Percentiles rank a stretch among this genome's conserved stretches.
Evolutionary conservation across 805 yeast genomes (phyloP).

Genomic region (Schizosaccharomyces osmophilus): DNA sequence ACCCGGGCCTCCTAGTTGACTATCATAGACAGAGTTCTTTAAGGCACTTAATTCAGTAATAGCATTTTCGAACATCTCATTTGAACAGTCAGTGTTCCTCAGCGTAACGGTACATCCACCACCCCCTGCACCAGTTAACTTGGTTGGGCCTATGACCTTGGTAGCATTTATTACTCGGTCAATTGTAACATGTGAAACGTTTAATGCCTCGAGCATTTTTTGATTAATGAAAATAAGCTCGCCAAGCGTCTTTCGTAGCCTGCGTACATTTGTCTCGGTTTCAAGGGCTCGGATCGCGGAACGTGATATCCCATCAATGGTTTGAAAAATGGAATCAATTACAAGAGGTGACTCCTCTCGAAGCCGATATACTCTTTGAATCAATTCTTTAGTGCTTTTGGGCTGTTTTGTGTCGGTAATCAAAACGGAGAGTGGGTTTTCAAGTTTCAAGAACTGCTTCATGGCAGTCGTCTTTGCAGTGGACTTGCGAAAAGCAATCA

Average conservation of each 20-base stretch:
- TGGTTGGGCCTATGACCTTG: constrained; percentile 60
- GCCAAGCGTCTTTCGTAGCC: constrained; percentile 17
- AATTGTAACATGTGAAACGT: constrained; percentile 81
- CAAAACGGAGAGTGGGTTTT: constrained; percentile 37
- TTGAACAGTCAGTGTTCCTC: constrained; percentile 21
- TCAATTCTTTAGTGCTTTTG: constrained; percentile 63
- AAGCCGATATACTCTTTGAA: constrained; percentile 43
- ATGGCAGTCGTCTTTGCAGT: constrained; percentile 5
- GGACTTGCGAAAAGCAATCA: constrained; percentile 59
- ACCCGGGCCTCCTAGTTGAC: constrained; percentile 76
- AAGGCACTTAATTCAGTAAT: constrained; percentile 17
- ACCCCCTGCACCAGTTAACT: constrained; percentile 95
- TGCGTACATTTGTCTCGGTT: constrained; percentile 16
- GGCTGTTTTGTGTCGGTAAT: constrained; percentile 75
- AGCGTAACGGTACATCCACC: constrained; percentile 95
- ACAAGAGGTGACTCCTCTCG: constrained; percentile 30
- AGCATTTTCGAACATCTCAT: constrained; percentile 15
- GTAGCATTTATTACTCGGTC: constrained; percentile 49
- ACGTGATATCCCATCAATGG: constrained; percentile 50
- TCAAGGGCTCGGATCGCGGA: constrained; percentile 43
- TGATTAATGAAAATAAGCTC: constrained; percentile 63
- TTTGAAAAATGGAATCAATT: constrained; percentile 33
- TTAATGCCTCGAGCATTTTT: constrained; percentile 59
- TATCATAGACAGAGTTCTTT: constrained; percentile 53
- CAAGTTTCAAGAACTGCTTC: constrained; percentile 4